Evolutionary conservation across 2,329 filamentous ascomycete genomes (phyloP), one percentile per base, ranked within the genome.

Genomic region (Cladosporium sp.): DNA sequence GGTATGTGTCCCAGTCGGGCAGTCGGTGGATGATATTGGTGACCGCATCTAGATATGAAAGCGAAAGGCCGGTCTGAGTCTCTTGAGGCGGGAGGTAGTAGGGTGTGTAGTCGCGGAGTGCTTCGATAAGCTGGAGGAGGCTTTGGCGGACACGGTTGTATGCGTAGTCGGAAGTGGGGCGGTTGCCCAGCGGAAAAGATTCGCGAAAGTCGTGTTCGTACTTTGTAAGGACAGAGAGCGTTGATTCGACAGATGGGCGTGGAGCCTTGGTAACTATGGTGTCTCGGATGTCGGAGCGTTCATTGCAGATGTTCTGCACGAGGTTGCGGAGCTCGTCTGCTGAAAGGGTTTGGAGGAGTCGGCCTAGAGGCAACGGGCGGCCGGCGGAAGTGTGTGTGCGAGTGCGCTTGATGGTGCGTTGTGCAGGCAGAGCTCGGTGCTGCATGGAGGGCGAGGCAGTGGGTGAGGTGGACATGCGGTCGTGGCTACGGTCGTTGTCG

Each of bases 1-100:
- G 83, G 55, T 86, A 87, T 42, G 84, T 89, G 61, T 93, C 87
- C 90, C 91, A 98, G 64, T 95, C 82, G 3, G 93, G 93, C 41
- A 98, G 77, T 37, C 84, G 79, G 69, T 98, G 91, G 53, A 97
- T 87, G 53, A 97, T 82, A 59, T 92, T 84, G 32, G 93, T 98
- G 54, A 87, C 92, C 43, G 86, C 86, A 60, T 98, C 89, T 19
- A 98, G 80, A 66, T 91, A 98, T 63, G 85, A 84, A 44, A 98
- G 78, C 2, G 91, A 95, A 11, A 85, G 80, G 31, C 85, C 84
- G n/a, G 87, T 77, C 66, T 96, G 91, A 2, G 81, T 77, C 73
- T 98, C 93, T 65, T 87, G 86, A 0, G 93, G 93, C 10, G 93
- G 93, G 2, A 98, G 82, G 65, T 95, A 98, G 69, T 97, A 90